Evolutionary conservation across 2,329 filamentous ascomycete genomes (phyloP).

Genomic region (Lasiodiplodia sp.): DNA sequence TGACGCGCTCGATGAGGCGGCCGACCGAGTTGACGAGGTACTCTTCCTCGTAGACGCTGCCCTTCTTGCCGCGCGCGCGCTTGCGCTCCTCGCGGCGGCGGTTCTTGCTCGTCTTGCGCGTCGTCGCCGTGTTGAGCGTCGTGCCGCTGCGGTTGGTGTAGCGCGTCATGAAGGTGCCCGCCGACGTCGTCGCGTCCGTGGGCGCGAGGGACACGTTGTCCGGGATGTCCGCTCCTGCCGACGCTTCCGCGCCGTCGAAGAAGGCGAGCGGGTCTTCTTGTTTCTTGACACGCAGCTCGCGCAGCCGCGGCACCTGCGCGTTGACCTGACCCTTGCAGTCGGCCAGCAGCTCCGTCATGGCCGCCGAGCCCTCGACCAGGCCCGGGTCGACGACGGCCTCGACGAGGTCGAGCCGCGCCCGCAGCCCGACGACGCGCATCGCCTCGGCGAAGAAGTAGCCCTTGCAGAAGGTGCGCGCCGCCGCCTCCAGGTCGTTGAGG

Average conservation of each 20-base stretch:
- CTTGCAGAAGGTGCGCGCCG: conserved; percentile 81
- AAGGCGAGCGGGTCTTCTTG: conserved; percentile 85
- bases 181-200: conserved; percentile 80
- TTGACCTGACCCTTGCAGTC: conserved; percentile 88
- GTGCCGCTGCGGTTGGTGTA: conserved; percentile 83
- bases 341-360: conserved; percentile 87
- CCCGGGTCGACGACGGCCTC: conserved; percentile 75
- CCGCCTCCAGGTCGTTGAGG: conserved; percentile 72
- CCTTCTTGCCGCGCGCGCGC: conserved; percentile 91
- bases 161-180: conserved; percentile 84
- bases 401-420: conserved; percentile 67
- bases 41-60: conserved; percentile 97
- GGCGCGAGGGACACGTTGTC: conserved; percentile 93
- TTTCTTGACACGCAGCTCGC: conserved; percentile 82
- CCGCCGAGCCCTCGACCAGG: conserved; percentile 80
- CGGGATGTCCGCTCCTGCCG: conserved; percentile 67
- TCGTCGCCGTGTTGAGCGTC: conserved; percentile 71
- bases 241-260: conserved; percentile 72
- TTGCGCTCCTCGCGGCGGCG: conserved; percentile 91
- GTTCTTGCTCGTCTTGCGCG: conserved; percentile 85
- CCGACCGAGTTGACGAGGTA: conserved; percentile 90
- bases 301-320: conserved; percentile 85
- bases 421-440: conserved; percentile 75
- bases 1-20: conserved; percentile 82
- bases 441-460: conserved; percentile 89